Evolutionary conservation across 2,329 filamentous ascomycete species (phyloP), one percentile per base, ranked within the genome.

Genomic region (Trichoderma sp.): DNA sequence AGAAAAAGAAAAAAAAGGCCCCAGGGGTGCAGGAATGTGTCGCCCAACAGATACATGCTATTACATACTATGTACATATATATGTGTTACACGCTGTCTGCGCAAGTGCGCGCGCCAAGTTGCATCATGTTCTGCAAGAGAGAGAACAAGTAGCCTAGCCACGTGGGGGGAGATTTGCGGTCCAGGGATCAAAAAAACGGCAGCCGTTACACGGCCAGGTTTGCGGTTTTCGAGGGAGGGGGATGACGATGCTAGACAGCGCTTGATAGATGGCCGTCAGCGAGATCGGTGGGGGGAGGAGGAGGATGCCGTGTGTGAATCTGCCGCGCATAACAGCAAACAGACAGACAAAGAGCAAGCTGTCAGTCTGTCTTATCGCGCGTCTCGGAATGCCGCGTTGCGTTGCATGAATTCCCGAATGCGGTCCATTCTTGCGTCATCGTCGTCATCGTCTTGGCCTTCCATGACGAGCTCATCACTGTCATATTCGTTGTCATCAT

Each of bases 401-500:
- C 75, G 77, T 71, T 74, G 77, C 75, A 80, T 77, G 69, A 78
- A 80, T 29, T 75, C 74, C 68, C 74, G 76, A 68, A 80, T 80
- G 57, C 78, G 77, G 42, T 77, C 78, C 77, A 80, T 80, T 22
- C 76, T 74, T 56, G 74, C 74, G 57, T 78, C 77, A 61, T 75
- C 73, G 53, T 77, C 75, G 32, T 81, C 80, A 48, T 79, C 78
- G 48, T 73, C 73, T 22, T 72, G 74, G 67, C 81, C 73, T 19
- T 72, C 74, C 68, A 82, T 74, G 45, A 78, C 78, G 71, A 77
- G 77, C 22, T 78, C 78, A 58, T 80, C 77, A 22, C 78, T 77
- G 45, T 78, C 76, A 27, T 77, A 76, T 27, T 77, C 73, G 7
- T 77, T 75, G 22, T 82, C 75, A 64, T 83, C 83, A 65, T 82